Evolutionary conservation across 768 basidiomycete genomes (phyloP), one percentile per base, ranked within the genome.

Genomic region (Neoboletus magnificus): DNA sequence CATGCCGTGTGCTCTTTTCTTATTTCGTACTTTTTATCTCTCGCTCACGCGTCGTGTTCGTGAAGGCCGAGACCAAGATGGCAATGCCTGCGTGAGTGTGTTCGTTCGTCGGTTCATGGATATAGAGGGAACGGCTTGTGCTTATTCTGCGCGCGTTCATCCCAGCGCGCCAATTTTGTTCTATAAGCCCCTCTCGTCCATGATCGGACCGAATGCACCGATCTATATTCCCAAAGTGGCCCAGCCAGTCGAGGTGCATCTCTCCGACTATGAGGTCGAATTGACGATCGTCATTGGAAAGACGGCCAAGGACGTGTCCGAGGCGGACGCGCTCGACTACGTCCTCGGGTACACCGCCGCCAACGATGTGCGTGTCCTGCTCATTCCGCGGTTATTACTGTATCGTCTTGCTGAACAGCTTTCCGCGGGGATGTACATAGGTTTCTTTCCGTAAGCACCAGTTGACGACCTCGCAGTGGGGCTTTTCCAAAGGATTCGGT

Each of bases 401-500:
- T n/a, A n/a, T n/a, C 5, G 4, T 12, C 18, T 36, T 13, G 18
- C 42, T 60, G 18, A 54, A 16, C 6, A 4, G 2, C 16, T 35
- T n/a, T 0, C n/a, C 18, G 36, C 27, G 41, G 20, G 5, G 15
- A 23, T 55, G 3, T 53, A 33, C 2, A 33, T 33, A 68, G 66
- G 79, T 89, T 3, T 92, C 91, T 5, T 92, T 93, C 81, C 82
- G 93, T 40, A 84, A 86, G 59, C 85, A 87, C 62, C 93, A 94
- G 67, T 74, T 89, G 72, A 82, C 83, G 4, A 85, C 86, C 11
- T 86, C 87, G 1, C 93, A 95, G 62, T 95, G 93, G 92, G 77
- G 81, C 30, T 93, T 91, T 71, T 91, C 90, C 27, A 95, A 95
- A 71, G 79, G 86, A 40, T 95, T 92, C 61, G 92, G 91, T 87